These are phyloP conservation scores for Zymoseptoria crescenta DNA, from an alignment of 2,329 filamentous ascomycete species.

Conservation along the genomic window DNA sequence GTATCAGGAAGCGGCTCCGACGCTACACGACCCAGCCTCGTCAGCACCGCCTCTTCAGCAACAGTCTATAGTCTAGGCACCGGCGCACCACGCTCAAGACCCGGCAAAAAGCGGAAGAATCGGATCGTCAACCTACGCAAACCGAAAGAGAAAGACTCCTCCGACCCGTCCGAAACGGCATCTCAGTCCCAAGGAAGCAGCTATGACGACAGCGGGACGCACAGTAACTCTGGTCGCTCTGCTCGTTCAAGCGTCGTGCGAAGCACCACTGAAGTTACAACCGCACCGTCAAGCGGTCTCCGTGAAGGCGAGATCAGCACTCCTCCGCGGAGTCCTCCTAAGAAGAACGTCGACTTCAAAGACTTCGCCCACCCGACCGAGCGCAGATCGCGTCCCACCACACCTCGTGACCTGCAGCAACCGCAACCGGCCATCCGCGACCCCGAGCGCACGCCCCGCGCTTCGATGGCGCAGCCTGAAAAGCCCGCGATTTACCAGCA, in stretches of 20 bases:
- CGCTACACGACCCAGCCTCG: constrained; percentile 61
- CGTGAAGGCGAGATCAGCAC: constrained; percentile 35
- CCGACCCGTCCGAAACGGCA: constrained; percentile 32
- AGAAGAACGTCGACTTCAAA: constrained; percentile 28
- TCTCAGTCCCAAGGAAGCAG: constrained; percentile 31
- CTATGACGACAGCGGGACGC: constrained; percentile 31
- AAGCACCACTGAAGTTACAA: constrained; percentile 49
- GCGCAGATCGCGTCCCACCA: constrained; percentile 10
- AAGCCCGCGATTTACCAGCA: constrained; percentile 2
- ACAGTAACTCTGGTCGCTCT: constrained; percentile 9
- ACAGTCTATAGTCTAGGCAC: constrained; percentile 48
- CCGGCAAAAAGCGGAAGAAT: constrained; percentile 71
- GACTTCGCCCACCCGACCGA: background rate
- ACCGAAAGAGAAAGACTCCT: constrained; percentile 43
- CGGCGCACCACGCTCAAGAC: constrained; percentile 51
- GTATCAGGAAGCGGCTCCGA: constrained; percentile 58
- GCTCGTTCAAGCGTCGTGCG: constrained; percentile 42
- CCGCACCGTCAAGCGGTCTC: constrained; percentile 12
- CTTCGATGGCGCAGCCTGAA: constrained; percentile 20
- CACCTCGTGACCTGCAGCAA: constrained; percentile 9
- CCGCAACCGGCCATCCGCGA: constrained; percentile 21
- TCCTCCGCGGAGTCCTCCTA: constrained; percentile 42
- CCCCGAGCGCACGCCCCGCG: constrained; percentile 31
- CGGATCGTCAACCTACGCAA: constrained; percentile 74
- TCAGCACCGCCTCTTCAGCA: constrained; percentile 51